phyloP scores from a whole-genome alignment of 1,139 yeast species.

The Lodderomyces oxycetoniae region DNA sequence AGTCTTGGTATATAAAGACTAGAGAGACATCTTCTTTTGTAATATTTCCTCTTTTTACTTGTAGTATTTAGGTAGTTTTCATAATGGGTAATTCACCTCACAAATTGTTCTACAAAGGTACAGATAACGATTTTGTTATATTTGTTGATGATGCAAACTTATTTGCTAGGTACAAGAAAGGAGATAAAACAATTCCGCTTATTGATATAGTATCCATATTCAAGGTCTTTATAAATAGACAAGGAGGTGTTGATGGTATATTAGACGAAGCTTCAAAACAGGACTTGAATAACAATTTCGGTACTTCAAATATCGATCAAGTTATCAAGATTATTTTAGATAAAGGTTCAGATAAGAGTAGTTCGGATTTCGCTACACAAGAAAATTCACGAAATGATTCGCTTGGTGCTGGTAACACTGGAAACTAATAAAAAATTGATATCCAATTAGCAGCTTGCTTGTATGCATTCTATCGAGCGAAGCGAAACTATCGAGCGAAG shows the following conservation, averaged over 20 bases:
- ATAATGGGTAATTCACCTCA: constrained; percentile 22
- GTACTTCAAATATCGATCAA: constrained; percentile 44
- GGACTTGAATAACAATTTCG: constrained; percentile 64
- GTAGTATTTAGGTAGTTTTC: too few relatives aligned
- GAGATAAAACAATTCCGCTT: constrained; percentile 54
- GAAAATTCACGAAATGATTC: constrained; percentile 34
- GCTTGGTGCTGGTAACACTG: constrained; percentile 30
- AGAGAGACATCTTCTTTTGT: too few relatives aligned
- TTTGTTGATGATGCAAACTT: constrained; percentile 55
- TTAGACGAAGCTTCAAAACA: constrained; percentile 68
- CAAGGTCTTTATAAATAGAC: constrained; percentile 56
- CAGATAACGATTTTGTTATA: constrained; percentile 56
- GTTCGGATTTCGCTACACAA: constrained; percentile 16
- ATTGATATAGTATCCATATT: constrained; percentile 61
- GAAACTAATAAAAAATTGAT: constrained; percentile 18
- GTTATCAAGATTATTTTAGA: constrained; percentile 51
- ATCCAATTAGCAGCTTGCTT: too few relatives aligned
- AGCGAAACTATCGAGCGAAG: too few relatives aligned
- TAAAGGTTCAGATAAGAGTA: constrained; percentile 48
- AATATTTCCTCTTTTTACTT: too few relatives aligned
- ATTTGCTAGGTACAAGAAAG: constrained; percentile 45
- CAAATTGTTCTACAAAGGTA: constrained; percentile 65
- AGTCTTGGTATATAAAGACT: too few relatives aligned
- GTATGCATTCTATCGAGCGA: too few relatives aligned
- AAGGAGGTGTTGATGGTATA: constrained; percentile 69